These are phyloP conservation scores for Trichoderma sp. DNA, from an alignment of 2,329 filamentous ascomycete species.

Conservation along the genomic window DNA sequence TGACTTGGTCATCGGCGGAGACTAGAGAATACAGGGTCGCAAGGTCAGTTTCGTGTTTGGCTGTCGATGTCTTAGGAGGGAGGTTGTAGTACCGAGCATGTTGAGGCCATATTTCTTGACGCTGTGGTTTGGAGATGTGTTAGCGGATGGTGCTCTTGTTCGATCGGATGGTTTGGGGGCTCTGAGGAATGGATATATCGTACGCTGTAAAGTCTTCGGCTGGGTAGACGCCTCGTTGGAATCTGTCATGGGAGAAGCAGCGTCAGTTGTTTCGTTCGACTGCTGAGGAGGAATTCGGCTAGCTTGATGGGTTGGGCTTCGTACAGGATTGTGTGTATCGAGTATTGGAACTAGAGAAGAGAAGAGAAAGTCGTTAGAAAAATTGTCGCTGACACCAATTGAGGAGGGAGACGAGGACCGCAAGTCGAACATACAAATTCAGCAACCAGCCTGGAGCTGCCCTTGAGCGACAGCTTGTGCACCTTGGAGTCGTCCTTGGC, in stretches of 20 bases:
- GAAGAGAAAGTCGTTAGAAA: slow-evolving; percentile 21
- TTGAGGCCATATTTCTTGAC: slow-evolving; percentile 99
- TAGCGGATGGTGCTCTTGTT: background rate
- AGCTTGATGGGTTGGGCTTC: slow-evolving; percentile 26
- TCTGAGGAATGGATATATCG: slow-evolving; percentile 46
- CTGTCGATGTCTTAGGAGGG: background rate
- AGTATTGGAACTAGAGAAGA: slow-evolving; percentile 78
- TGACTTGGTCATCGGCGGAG: slow-evolving; percentile 94
- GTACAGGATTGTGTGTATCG: slow-evolving; percentile 93
- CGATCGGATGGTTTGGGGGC: background rate
- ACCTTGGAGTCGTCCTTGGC: slow-evolving; percentile 77
- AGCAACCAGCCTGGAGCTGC: slow-evolving; percentile 79
- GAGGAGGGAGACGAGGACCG: background rate
- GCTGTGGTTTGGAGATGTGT: slow-evolving; percentile 23
- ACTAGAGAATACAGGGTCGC: slow-evolving; percentile 56
- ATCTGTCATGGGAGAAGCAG: slow-evolving; percentile 49
- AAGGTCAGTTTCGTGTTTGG: background rate
- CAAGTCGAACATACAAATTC: slow-evolving; percentile 77
- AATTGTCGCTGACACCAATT: background rate
- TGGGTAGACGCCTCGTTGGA: slow-evolving; percentile 82
- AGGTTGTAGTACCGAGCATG: slow-evolving; percentile 67
- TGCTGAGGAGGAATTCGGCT: background rate
- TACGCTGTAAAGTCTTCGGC: slow-evolving; percentile 95
- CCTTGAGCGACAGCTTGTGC: slow-evolving; percentile 90
- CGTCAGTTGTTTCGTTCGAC: background rate